These are phyloP conservation scores for Scleroderma bovista DNA, from an alignment of 768 basidiomycete genomes.

Conservation along the genomic window DNA sequence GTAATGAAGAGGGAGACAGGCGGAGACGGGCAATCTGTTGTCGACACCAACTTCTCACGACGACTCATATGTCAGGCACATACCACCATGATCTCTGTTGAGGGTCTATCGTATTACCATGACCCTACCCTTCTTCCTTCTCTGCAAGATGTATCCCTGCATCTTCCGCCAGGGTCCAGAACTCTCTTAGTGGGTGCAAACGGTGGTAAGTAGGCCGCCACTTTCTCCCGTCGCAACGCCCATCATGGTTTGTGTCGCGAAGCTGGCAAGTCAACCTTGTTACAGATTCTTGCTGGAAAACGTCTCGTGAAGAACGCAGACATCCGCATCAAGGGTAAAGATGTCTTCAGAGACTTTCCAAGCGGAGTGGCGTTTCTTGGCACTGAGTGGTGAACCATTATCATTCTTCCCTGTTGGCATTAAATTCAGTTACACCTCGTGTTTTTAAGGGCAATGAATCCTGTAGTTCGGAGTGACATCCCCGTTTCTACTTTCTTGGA, in stretches of 20 bases:
- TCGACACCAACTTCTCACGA: background rate
- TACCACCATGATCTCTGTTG: constrained; percentile 34
- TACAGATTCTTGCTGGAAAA: constrained; percentile 93
- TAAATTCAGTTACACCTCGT: background rate
- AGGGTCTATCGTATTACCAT: constrained; percentile 56
- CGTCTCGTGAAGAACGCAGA: constrained; percentile 61
- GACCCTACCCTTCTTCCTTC: constrained; percentile 39
- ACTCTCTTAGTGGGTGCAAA: constrained; percentile 91
- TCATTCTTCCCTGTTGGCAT: background rate
- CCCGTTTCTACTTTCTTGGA: constrained; percentile 92
- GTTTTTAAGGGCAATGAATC: constrained; percentile 89
- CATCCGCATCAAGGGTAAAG: constrained; percentile 68
- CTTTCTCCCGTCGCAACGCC: constrained; percentile 1
- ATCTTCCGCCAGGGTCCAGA: constrained; percentile 69
- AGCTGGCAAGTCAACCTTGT: constrained; percentile 95
- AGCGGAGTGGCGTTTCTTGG: constrained; percentile 82
- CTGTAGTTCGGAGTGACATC: constrained; percentile 91
- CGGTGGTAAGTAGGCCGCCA: constrained; percentile 56
- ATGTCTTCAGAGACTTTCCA: constrained; percentile 88
- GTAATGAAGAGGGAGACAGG: too few species aligned
- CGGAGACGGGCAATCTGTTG: too few species aligned
- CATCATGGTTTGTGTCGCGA: constrained; percentile 4
- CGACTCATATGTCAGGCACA: background rate
- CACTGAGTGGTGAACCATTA: constrained; percentile 74
- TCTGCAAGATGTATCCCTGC: constrained; percentile 58